phyloP scores from a whole-genome alignment of 106 monocot species.

The Alisma plantagoaquatica region DNA sequence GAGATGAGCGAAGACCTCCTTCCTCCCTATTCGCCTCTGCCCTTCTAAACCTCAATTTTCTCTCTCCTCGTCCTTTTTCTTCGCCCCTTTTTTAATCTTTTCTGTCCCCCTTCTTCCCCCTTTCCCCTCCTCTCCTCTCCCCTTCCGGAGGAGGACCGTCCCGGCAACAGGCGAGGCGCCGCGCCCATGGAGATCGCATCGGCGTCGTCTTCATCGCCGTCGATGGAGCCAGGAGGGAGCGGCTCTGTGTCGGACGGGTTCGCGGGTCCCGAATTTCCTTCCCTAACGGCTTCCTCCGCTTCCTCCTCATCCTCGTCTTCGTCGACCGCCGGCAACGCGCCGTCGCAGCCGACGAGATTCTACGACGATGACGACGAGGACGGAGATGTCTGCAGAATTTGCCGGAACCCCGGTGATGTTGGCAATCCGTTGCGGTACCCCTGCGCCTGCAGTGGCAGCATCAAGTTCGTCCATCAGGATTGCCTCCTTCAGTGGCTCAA shows the following conservation, averaged over 20 bases:
- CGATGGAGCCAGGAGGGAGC: neutral
- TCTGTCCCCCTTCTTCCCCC: neutral
- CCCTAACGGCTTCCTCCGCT: neutral
- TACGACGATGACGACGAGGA: slow-evolving; percentile 85
- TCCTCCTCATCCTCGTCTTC: neutral
- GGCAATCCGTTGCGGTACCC: slow-evolving; percentile 87
- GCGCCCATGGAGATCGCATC: neutral
- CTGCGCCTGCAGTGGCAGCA: slow-evolving; percentile 99
- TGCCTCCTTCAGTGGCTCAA: slow-evolving; percentile 99
- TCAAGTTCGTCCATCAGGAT: slow-evolving; percentile 98
- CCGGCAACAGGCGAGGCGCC: too few species aligned
- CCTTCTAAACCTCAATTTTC: too few species aligned
- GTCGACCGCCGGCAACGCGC: neutral
- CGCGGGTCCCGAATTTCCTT: neutral
- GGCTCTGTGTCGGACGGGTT: neutral
- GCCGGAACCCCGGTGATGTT: slow-evolving; percentile 77
- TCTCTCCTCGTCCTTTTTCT: too few species aligned
- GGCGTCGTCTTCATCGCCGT: neutral
- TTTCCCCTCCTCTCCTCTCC: neutral
- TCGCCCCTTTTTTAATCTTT: too few species aligned
- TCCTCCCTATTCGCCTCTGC: too few species aligned
- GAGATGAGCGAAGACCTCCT: too few species aligned
- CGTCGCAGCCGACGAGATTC: slow-evolving; percentile 1
- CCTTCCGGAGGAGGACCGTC: neutral
- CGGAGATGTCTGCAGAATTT: slow-evolving; percentile 98